These are phyloP conservation scores for Arthrocladium fulminans DNA, from an alignment of 2,329 filamentous ascomycete species.

Conservation along the genomic window DNA sequence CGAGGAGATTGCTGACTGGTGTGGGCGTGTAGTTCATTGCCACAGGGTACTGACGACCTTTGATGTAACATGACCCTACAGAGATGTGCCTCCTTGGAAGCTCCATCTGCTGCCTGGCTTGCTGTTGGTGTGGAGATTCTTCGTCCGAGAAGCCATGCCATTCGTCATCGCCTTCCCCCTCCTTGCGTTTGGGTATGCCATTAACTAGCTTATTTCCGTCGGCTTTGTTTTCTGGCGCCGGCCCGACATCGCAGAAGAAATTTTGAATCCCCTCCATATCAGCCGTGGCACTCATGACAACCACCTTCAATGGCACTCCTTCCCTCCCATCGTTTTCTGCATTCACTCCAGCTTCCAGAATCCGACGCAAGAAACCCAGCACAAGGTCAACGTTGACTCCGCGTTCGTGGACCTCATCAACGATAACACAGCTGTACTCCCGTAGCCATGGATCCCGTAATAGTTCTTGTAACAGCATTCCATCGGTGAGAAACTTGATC, in stretches of 20 bases:
- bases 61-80: conserved; percentile 55
- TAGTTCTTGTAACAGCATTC: conserved; percentile 91
- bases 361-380: conserved; percentile 74
- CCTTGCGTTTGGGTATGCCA: conserved; percentile 7
- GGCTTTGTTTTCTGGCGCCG: background rate
- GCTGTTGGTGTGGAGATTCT: conserved; percentile 8
- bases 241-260: conserved; percentile 53
- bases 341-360: conserved; percentile 42
- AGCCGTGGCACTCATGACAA: conserved; percentile 95
- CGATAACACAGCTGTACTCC: conserved; percentile 80
- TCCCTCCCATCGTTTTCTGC: conserved; percentile 53
- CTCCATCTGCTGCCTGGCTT: too few relatives aligned
- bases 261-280: conserved; percentile 68
- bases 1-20: conserved; percentile 71
- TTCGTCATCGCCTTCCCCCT: conserved; percentile 8
- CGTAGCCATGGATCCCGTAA: conserved; percentile 71
- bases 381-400: conserved; percentile 90
- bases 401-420: conserved; percentile 95
- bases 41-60: conserved; percentile 82
- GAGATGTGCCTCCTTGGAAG: background rate
- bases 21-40: conserved; percentile 64
- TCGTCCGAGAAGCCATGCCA: conserved; percentile 10
- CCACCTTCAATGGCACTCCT: conserved; percentile 70
- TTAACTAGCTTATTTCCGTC: background rate
- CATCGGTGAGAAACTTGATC: conserved; percentile 92